Conservation (phyloP, 495 filamentous ascomycete genomes). For the Pyrenula aspistea region DNA sequence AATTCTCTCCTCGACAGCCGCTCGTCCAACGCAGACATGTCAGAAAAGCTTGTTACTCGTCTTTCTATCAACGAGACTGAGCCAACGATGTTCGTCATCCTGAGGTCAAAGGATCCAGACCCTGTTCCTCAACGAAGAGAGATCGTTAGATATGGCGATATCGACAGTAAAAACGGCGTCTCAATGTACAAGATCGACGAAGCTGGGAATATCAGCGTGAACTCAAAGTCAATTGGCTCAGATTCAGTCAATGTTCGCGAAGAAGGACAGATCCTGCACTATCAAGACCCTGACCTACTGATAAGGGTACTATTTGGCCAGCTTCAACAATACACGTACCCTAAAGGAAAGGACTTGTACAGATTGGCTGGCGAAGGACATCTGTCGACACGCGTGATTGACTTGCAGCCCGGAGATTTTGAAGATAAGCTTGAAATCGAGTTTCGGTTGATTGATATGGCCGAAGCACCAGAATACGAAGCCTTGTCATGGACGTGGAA, state of each 20-base stretch:
- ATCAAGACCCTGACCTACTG: not conserved
- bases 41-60: not conserved
- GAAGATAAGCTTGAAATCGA: not conserved
- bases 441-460: not conserved
- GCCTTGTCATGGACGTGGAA: not conserved
- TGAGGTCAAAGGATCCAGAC: not conserved
- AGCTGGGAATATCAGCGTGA: not conserved
- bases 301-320: not conserved
- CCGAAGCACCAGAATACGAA: not conserved
- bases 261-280: not conserved
- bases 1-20: not conserved
- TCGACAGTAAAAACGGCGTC: not conserved
- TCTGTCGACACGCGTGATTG: not conserved
- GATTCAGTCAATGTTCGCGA: not conserved
- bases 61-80: not conserved
- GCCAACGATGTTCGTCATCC: not conserved
- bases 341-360: not conserved
- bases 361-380: not conserved
- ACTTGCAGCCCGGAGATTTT: not conserved
- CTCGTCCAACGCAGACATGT: not conserved
- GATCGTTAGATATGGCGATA: not conserved
- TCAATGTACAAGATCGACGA: not conserved
- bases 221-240: not conserved
- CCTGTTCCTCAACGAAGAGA: not conserved
- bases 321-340: not conserved